Evolutionary conservation across 2,329 filamentous ascomycete genomes (phyloP), one percentile per base, ranked within the genome.

Genomic region (Xylariaceae sp.): DNA sequence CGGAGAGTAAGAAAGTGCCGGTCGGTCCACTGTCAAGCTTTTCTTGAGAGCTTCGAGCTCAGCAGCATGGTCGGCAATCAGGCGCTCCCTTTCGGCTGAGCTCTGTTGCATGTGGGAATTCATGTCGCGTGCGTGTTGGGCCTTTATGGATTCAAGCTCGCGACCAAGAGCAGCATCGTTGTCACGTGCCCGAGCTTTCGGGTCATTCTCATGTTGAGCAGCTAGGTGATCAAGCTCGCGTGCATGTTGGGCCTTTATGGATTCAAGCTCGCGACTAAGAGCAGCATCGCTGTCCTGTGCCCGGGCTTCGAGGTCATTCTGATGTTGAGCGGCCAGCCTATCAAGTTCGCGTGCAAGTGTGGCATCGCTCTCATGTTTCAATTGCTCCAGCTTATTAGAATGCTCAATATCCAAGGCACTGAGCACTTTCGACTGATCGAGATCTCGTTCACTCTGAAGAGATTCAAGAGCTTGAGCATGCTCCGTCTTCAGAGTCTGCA

Each of bases 1-100:
- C 1, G 69, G 57, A 3, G 77, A 78, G 59, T 79, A 75, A 14
- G 65, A 73, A 46, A 73, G 56, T 18, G 64, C 28, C 48, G 69
- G 63, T 33, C 63, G 61, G 9, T 56, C 39, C 14, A 66, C 46
- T 9, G 59, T 52, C 18, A 67, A 55, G 43, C 59, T 62, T 31
- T 60, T 51, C 31, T 59, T 55, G 50, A 69, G 63, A 53, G 65
- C 60, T 33, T 68, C 64, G 6, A 69, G 62, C 45, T 66, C 67
- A 28, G 57, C 53, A 40, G 63, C 61, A 54, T 68, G 66, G 28
- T 41, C 54, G 7, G 55, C 59, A 10, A 64, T 40, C 6, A 68
- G 60, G n/a, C 43, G 51, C 39, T 67, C 60, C 22, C 56, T 64
- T 48, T 68, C 66, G 18, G 57, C 55, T 22, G 56, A 50, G 42